Evolutionary conservation across 1,139 yeast species (phyloP).

Genomic region (Geotrichum klebahnii): DNA sequence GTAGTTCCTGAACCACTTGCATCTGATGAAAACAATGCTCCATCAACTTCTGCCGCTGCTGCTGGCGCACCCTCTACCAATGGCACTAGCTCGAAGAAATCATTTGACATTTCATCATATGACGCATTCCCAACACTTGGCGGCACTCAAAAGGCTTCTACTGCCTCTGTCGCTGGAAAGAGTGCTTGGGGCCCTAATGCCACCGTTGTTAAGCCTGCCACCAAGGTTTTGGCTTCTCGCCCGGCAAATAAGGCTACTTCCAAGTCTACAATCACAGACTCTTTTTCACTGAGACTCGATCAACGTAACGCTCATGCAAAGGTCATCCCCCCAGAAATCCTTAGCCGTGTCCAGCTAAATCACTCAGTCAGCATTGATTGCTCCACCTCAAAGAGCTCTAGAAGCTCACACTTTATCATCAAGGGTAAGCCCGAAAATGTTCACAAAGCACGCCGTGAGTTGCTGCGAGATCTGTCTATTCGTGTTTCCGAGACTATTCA

Average conservation of each 20-base stretch:
- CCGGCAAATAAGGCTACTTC: slow-evolving; percentile 13
- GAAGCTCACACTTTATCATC: slow-evolving; percentile 79
- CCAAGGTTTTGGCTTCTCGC: slow-evolving; percentile 13
- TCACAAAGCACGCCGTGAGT: slow-evolving; percentile 66
- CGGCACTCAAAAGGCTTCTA: slow-evolving; percentile 33
- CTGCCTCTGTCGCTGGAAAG: slow-evolving; percentile 10
- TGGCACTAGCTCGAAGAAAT: slow-evolving; percentile 18
- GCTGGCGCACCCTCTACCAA: slow-evolving; percentile 11
- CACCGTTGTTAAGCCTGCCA: slow-evolving; percentile 12
- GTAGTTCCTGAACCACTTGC: too few relatives aligned
- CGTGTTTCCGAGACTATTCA: slow-evolving; percentile 52
- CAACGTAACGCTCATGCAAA: slow-evolving; percentile 20
- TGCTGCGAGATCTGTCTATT: slow-evolving; percentile 71
- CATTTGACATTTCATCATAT: slow-evolving; percentile 31
- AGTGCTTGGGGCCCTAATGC: slow-evolving; percentile 21
- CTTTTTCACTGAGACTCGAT: slow-evolving; percentile 17
- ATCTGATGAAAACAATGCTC: slow-evolving; percentile 21
- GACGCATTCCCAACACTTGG: slow-evolving; percentile 74
- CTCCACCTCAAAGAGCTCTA: slow-evolving; percentile 71
- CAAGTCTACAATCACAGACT: slow-evolving; percentile 18
- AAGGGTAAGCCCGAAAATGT: slow-evolving; percentile 72
- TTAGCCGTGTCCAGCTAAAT: slow-evolving; percentile 17
- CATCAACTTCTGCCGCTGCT: slow-evolving; percentile 9
- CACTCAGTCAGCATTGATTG: slow-evolving; percentile 58
- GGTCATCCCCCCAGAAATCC: slow-evolving; percentile 21